Evolutionary conservation across 1,284 basidiomycete genomes (phyloP), one percentile per base, ranked within the genome.

Genomic region (Phylloporus sp.): DNA sequence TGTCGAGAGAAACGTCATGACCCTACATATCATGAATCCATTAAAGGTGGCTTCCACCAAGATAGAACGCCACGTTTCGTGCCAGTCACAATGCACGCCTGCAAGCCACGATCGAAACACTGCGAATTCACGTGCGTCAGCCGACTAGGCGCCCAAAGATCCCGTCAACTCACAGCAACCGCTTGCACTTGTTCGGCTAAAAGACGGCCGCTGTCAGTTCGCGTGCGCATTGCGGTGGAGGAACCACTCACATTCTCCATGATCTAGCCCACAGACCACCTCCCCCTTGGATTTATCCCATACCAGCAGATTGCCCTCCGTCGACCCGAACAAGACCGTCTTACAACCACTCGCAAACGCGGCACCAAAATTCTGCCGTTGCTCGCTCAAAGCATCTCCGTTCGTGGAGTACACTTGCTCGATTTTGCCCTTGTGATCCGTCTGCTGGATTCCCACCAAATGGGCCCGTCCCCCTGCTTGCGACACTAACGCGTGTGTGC

Each of bases 201-300:
- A 69, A 69, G 42, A n/a, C 34, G 20, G 24, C 18, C 42, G 24
- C 29, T 0, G 34, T 70, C 63, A 75, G 63, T n/a, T n/a, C 24
- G 32, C 58, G 24, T 37, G 37, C 56, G 47, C 59, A 32, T 11
- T 3, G 44, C 37, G 11, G n/a, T 5, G n/a, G 60, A 37, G 15
- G 4, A 60, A 51, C 11, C 24, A 71, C 79, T 62, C 68, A 88
- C 87, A 82, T 70, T 86, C 83, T 15, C 80, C 80, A 66, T 87
- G 85, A 66, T 86, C 83, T 67, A 90, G 69, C 39, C 83, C 87
- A 71, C 84, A 85, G 20, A 86, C 77, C 42, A 88, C 73, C 6
- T 76, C 76, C 18, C 80, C 82, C 60, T 79, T 84, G 68, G 76
- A 77, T 69, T 78, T 80, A 68, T 90, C 86, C 88, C 89, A 90